A percentile compares a stretch with the other conserved stretches of the same genome.
These are phyloP conservation scores for Apocynum venetum DNA, from an alignment of 257 asterid species.

Conservation along the genomic window DNA sequence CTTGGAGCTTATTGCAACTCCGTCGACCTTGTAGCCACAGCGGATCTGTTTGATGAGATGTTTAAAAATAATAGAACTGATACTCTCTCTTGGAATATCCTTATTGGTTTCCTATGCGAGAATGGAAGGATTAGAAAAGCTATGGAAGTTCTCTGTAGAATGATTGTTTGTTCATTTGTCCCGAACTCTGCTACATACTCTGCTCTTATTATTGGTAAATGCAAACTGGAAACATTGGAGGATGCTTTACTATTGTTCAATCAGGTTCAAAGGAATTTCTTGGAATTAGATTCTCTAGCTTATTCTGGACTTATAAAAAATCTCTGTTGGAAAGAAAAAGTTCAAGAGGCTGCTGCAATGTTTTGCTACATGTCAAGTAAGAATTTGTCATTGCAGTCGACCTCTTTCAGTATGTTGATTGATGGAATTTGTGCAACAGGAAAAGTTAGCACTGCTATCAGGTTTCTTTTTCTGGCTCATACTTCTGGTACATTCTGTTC, in stretches of 20 bases:
- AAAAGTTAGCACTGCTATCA: conserved; percentile 37
- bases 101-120: conserved; percentile 51
- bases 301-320: conserved; percentile 50
- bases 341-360: conserved; percentile 49
- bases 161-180: conserved; percentile 45
- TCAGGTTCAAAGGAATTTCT: conserved; percentile 31
- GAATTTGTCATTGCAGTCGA: conserved; percentile 33
- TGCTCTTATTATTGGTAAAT: conserved; percentile 60
- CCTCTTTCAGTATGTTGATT: conserved; percentile 43
- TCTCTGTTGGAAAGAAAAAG: conserved; percentile 41
- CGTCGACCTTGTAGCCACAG: conserved; percentile 39
- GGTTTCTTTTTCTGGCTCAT: conserved; percentile 37
- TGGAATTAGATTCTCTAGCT: conserved; percentile 53
- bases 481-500: conserved; percentile 29
- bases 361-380: conserved; percentile 56
- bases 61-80: conserved; percentile 34
- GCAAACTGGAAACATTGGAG: conserved; percentile 39
- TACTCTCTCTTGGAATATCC: conserved; percentile 58
- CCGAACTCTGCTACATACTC: conserved; percentile 56
- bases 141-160: conserved; percentile 55
- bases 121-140: conserved; percentile 41
- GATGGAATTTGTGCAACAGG: conserved; percentile 42
- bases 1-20: conserved; percentile 46
- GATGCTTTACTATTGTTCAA: conserved; percentile 47
- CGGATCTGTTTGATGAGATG: conserved; percentile 49